Percentiles rank a stretch among this genome's conserved stretches.
Evolutionary conservation across 2,329 filamentous ascomycete species (phyloP).

Genomic region (Talaromyces sp.): DNA sequence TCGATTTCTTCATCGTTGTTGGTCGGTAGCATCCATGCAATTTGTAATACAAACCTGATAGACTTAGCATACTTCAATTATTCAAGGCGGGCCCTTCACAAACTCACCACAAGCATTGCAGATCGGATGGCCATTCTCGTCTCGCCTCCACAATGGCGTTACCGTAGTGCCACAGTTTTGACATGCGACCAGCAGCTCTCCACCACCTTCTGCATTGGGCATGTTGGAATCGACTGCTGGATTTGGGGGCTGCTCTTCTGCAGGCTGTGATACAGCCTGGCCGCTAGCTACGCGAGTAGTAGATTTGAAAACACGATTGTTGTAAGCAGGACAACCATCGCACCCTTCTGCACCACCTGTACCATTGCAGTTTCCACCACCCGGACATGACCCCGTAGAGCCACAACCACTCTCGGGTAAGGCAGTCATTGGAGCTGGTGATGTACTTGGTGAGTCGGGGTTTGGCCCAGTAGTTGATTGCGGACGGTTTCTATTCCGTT

Average conservation of each 20-base stretch:
- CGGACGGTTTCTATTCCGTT: constrained; percentile 68
- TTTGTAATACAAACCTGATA: constrained; percentile 85
- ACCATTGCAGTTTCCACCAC: constrained; percentile 91
- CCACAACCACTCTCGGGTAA: constrained; percentile 27
- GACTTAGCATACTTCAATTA: not conserved
- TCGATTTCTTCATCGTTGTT: constrained; percentile 97
- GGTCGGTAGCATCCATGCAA: constrained; percentile 90
- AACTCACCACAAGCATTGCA: constrained; percentile 94
- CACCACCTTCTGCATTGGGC: constrained; percentile 26
- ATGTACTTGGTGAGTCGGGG: constrained; percentile 21
- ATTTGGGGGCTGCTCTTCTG: not conserved
- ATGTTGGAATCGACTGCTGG: constrained; percentile 16
- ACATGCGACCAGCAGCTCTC: constrained; percentile 74
- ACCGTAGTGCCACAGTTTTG: constrained; percentile 97
- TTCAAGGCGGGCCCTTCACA: not conserved
- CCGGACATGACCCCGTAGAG: constrained; percentile 83
- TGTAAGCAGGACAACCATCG: constrained; percentile 93
- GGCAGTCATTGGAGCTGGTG: constrained; percentile 32
- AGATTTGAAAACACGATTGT: constrained; percentile 92
- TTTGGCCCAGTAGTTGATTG: constrained; percentile 37
- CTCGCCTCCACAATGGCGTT: constrained; percentile 90
- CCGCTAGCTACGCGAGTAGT: constrained; percentile 47
- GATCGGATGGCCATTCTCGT: constrained; percentile 92
- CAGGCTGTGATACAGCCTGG: constrained; percentile 22
- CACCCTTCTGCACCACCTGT: constrained; percentile 94